A percentile compares a stretch with the other conserved stretches of the same genome.
Evolutionary conservation across 441 rosid species (phyloP).

Genomic region (Erodium texanum): DNA sequence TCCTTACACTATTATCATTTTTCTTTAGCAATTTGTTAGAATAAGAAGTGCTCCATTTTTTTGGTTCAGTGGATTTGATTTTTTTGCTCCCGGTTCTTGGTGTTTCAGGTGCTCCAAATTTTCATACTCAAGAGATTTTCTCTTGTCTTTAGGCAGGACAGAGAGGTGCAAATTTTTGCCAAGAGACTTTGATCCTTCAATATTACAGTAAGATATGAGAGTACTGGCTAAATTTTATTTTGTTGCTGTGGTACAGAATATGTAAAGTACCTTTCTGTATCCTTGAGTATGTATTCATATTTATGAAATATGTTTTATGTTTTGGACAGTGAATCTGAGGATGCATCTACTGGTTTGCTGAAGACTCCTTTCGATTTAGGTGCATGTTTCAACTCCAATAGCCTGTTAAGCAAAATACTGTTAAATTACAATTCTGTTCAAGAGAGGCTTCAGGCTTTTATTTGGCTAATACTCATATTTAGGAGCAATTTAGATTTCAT

Average conservation of each 20-base stretch:
- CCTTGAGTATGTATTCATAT: background rate
- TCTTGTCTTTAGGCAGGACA: constrained; percentile 22
- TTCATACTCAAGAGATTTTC: constrained; percentile 24
- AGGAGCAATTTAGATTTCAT: constrained; percentile 1
- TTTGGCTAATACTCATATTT: background rate
- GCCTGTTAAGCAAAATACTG: background rate
- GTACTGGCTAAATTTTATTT: background rate
- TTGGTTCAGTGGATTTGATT: constrained; percentile 8
- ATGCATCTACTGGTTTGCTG: constrained; percentile 14
- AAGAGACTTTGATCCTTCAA: constrained; percentile 21
- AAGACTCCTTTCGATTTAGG: constrained; percentile 19
- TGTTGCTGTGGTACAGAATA: background rate
- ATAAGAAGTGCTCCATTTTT: background rate
- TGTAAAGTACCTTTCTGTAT: background rate
- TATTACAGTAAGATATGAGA: constrained; percentile 18
- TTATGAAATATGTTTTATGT: constrained; percentile 3
- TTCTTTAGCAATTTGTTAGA: background rate
- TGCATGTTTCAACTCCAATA: constrained; percentile 12
- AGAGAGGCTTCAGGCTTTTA: background rate
- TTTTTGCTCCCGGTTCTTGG: background rate
- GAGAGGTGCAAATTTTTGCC: constrained; percentile 30
- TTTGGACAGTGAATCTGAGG: constrained; percentile 24
- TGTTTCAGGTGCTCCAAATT: constrained; percentile 17
- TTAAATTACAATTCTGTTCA: background rate
- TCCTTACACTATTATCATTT: background rate